These are phyloP conservation scores for Leucogyrophana mollusca DNA, from an alignment of 768 basidiomycete genomes.

Conservation along the genomic window DNA sequence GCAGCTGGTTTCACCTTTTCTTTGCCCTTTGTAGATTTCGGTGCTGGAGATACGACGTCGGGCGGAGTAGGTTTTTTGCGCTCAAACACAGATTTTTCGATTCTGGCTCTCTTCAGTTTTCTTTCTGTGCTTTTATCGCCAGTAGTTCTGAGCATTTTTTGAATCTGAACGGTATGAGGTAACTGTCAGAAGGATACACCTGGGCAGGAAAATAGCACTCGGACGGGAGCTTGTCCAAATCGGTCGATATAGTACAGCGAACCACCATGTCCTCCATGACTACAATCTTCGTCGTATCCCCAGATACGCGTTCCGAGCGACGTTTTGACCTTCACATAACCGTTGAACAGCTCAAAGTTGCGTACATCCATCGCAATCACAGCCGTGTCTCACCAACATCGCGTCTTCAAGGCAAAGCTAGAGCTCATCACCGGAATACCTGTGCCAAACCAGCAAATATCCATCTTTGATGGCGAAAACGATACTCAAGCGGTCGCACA, in stretches of 20 bases:
- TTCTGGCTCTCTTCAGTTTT: slow-evolving; percentile 21
- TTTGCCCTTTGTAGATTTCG: slow-evolving; percentile 27
- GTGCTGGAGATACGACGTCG: slow-evolving; percentile 2
- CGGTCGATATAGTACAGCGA: no score
- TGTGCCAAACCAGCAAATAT: slow-evolving; percentile 65
- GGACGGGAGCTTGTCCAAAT: not conserved
- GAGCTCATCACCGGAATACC: slow-evolving; percentile 92
- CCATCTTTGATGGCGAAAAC: slow-evolving; percentile 57
- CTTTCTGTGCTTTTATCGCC: slow-evolving; percentile 14
- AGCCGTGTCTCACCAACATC: not conserved
- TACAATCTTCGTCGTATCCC: slow-evolving; percentile 78
- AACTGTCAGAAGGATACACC: no score
- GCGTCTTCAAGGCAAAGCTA: slow-evolving; percentile 60
- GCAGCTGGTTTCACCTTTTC: slow-evolving; percentile 19
- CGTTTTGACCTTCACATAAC: slow-evolving; percentile 75
- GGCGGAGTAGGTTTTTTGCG: slow-evolving; percentile 5
- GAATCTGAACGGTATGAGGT: no score
- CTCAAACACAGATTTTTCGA: slow-evolving; percentile 12
- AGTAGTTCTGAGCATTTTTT: slow-evolving; percentile 9
- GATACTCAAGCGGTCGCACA: slow-evolving; percentile 48
- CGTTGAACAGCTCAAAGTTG: slow-evolving; percentile 80
- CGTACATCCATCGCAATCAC: slow-evolving; percentile 9
- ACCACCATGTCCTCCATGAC: slow-evolving; percentile 45
- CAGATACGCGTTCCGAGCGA: slow-evolving; percentile 89
- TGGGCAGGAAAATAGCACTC: no score